Evolutionary conservation across 2,329 filamentous ascomycete genomes (phyloP).

Genomic region (Ophioceras dolichostomum): DNA sequence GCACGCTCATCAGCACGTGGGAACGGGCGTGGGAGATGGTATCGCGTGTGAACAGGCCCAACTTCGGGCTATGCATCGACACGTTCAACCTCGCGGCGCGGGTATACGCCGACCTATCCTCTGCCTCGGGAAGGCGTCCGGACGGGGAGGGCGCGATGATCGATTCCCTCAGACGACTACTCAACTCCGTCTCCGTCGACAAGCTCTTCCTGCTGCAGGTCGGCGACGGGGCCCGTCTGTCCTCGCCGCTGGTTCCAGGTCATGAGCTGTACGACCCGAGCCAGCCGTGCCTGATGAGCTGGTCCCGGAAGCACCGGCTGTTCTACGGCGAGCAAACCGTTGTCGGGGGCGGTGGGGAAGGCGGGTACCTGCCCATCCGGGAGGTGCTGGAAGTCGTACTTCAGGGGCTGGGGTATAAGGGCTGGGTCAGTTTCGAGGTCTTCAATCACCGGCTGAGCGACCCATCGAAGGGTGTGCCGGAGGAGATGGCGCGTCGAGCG

Average conservation of each 20-base stretch:
- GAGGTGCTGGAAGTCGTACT: conserved; percentile 39
- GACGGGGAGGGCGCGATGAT: conserved; percentile 30
- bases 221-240: conserved; percentile 44
- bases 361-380: conserved; percentile 45
- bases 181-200: conserved; percentile 25
- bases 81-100: conserved; percentile 50
- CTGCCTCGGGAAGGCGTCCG: conserved; percentile 24
- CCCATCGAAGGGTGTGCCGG: conserved; percentile 27
- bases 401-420: conserved; percentile 40
- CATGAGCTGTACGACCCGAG: conserved; percentile 40
- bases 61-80: conserved; percentile 51
- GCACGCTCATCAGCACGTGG: conserved; percentile 47
- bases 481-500: conserved; percentile 38
- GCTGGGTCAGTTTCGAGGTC: conserved; percentile 47
- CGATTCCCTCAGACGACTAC: conserved; percentile 31
- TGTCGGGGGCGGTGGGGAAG: too few relatives aligned
- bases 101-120: conserved; percentile 42
- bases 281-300: conserved; percentile 48
- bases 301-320: conserved; percentile 48
- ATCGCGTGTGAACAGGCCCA: conserved; percentile 35
- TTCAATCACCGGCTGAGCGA: conserved; percentile 41
- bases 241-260: conserved; percentile 29
- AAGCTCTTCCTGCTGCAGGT: conserved; percentile 54
- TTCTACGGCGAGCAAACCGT: conserved; percentile 45
- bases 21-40: conserved; percentile 45